Conservation (phyloP, 768 basidiomycete genomes). For the Mycena filopes region DNA sequence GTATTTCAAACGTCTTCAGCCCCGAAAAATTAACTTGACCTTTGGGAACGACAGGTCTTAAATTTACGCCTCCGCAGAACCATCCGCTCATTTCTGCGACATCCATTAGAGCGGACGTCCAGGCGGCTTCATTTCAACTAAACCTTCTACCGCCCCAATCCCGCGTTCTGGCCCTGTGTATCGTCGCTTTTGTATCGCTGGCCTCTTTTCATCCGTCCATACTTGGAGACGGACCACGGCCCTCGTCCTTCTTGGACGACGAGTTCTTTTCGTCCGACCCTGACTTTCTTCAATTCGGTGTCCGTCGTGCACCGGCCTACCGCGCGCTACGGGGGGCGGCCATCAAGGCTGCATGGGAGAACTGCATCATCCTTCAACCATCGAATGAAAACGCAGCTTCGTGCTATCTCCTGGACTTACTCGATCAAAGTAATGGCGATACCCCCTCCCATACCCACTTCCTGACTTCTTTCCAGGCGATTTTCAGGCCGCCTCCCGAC, state of each 20-base stretch:
- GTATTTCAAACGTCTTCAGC: background rate
- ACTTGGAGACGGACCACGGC: background rate
- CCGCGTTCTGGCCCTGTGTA: background rate
- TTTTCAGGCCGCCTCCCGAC: conserved; percentile 2
- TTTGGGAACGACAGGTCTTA: background rate
- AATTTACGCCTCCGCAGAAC: background rate
- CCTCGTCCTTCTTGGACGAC: background rate
- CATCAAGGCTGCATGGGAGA: conserved; percentile 20
- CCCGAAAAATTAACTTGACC: background rate
- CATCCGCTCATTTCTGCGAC: conserved; percentile 5
- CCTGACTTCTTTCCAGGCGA: background rate
- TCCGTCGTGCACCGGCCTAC: background rate
- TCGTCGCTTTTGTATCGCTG: background rate
- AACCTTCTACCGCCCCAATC: background rate
- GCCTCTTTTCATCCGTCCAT: background rate
- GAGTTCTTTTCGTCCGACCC: conserved; percentile 2
- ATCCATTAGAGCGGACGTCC: background rate
- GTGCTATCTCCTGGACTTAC: conserved; percentile 19
- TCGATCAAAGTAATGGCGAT: conserved; percentile 8
- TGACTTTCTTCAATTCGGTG: background rate
- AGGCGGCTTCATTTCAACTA: background rate
- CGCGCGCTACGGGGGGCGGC: conserved; percentile 2
- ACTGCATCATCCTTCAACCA: conserved; percentile 14
- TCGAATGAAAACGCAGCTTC: conserved; percentile 25
- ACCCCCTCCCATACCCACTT: background rate